Percentiles rank a stretch among this genome's conserved stretches.
phyloP scores from a whole-genome alignment of 2,329 filamentous ascomycete genomes.

The Zymoseptoria pseudotritici region DNA sequence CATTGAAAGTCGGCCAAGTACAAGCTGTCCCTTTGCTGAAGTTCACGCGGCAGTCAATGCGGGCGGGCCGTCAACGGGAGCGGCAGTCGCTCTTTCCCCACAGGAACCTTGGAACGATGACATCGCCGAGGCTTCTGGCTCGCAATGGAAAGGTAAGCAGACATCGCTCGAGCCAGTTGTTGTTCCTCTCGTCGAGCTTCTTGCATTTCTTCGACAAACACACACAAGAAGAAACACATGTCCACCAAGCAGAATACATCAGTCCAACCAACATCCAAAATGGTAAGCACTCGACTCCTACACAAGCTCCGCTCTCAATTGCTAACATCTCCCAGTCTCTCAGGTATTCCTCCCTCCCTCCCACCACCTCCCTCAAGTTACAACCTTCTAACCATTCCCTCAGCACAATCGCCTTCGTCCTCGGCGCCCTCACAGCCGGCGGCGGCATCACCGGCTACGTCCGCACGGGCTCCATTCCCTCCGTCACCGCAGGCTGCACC shows the following conservation, averaged over 20 bases:
- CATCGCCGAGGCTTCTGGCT: background rate
- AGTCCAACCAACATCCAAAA: conserved; percentile 4
- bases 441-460: conserved; percentile 84
- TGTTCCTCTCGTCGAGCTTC: background rate
- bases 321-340: conserved; percentile 3
- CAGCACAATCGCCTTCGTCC: conserved; percentile 60
- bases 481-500: conserved; percentile 72
- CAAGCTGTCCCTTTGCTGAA: background rate
- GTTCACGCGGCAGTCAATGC: conserved; percentile 1
- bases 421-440: conserved; percentile 74
- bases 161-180: background rate
- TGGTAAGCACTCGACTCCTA: background rate
- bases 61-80: background rate
- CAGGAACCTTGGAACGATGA: background rate
- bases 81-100: background rate
- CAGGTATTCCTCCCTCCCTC: background rate
- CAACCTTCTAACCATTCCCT: background rate
- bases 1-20: background rate
- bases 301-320: background rate
- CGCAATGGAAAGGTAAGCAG: background rate
- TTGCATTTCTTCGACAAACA: background rate
- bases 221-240: background rate
- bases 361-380: background rate
- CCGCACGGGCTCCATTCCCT: conserved; percentile 78
- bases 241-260: conserved; percentile 5